Evolutionary conservation across 352 stramenopile genomes (phyloP).

Genomic region (Aphanomyces stellatus): DNA sequence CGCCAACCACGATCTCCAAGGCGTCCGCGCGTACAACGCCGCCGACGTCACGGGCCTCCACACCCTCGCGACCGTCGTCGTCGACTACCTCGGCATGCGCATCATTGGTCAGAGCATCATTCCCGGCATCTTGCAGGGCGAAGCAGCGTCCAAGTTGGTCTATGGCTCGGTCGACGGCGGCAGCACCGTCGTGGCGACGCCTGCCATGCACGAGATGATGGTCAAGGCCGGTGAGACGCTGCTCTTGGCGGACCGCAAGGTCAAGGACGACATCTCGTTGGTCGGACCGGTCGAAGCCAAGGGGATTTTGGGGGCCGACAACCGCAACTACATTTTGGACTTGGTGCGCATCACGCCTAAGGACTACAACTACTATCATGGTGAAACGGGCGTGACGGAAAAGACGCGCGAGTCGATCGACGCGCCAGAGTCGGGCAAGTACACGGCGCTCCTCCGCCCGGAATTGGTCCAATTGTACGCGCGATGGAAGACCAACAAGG

Average conservation of each 20-base stretch:
- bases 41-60: constrained; percentile 85
- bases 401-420: background rate
- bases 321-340: constrained; percentile 92
- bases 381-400: constrained; percentile 19
- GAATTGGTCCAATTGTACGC: constrained; percentile 90
- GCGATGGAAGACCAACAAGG: constrained; percentile 84
- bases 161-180: constrained; percentile 92
- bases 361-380: constrained; percentile 89
- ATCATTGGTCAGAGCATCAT: constrained; percentile 95
- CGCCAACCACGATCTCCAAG: constrained; percentile 85
- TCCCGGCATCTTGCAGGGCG: constrained; percentile 91
- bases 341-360: constrained; percentile 91
- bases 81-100: constrained; percentile 92
- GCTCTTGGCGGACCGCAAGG: constrained; percentile 79
- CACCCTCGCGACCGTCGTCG: constrained; percentile 90
- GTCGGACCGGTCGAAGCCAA: constrained; percentile 93
- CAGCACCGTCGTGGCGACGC: constrained; percentile 82
- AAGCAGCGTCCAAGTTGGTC: constrained; percentile 91
- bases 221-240: constrained; percentile 71
- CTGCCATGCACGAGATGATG: constrained; percentile 91
- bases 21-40: constrained; percentile 87
- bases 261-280: constrained; percentile 63
- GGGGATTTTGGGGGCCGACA: constrained; percentile 92
- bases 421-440: constrained; percentile 42
- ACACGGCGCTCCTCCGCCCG: constrained; percentile 83